Evolutionary conservation across 140 eudicot genomes (phyloP).

Genomic region (Erigeron philadelphicus): DNA sequence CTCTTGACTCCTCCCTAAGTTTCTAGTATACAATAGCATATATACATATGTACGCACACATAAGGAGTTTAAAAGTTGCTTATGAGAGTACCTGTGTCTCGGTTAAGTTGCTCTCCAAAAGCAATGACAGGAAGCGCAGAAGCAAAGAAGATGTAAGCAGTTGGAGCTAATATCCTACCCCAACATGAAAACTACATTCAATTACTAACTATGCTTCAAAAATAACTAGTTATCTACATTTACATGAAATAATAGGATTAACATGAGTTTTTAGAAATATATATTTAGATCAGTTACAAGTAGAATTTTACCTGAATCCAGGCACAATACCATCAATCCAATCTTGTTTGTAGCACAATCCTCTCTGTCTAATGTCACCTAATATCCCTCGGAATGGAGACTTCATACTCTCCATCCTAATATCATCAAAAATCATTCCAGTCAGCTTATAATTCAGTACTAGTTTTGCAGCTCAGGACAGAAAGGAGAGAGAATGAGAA

Average conservation of each 20-base stretch:
- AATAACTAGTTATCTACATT: not conserved
- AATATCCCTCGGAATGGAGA: slow-evolving; percentile 7
- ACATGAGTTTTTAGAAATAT: not conserved
- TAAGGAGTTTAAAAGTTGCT: not conserved
- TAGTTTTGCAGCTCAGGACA: too few species aligned
- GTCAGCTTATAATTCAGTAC: not conserved
- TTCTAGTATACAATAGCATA: too few species aligned
- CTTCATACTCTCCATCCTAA: slow-evolving; percentile 2
- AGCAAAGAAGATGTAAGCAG: slow-evolving; percentile 50
- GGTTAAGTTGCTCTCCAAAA: slow-evolving; percentile 50
- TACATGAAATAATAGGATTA: not conserved
- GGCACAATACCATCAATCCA: slow-evolving; percentile 50
- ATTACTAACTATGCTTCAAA: too few species aligned
- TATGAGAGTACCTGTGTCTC: slow-evolving; percentile 43
- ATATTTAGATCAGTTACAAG: not conserved
- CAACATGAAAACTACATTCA: not conserved
- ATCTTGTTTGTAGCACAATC: slow-evolving; percentile 50
- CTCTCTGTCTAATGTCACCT: slow-evolving; percentile 35
- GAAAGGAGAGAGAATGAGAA: too few species aligned
- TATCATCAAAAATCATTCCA: not conserved
- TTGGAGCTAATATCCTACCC: slow-evolving; percentile 52
- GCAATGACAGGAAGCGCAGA: slow-evolving; percentile 62
- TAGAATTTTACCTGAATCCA: slow-evolving; percentile 37
- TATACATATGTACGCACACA: too few species aligned
- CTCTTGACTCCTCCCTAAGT: too few species aligned